Percentiles rank a stretch among this genome's conserved stretches.
phyloP scores from a whole-genome alignment of 2,329 filamentous ascomycete species.

The Fusarium sp. region DNA sequence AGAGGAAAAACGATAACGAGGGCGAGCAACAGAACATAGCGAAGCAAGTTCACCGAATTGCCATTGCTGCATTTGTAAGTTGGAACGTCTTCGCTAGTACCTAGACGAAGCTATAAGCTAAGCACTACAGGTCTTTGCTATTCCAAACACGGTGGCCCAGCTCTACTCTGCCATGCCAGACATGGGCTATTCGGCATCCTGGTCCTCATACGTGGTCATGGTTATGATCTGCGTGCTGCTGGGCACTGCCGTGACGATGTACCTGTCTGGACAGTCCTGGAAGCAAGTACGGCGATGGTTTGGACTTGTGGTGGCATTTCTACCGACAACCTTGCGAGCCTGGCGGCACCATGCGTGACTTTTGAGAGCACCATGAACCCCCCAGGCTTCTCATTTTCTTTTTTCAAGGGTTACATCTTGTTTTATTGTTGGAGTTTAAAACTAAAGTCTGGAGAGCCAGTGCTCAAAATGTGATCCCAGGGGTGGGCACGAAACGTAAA shows the following conservation, averaged over 20 bases:
- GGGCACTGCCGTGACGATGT: not conserved
- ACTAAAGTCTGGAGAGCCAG: too few relatives aligned
- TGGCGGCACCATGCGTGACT: too few relatives aligned
- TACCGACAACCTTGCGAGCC: not conserved
- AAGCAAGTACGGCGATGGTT: not conserved
- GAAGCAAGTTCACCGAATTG: not conserved
- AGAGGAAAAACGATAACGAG: not conserved
- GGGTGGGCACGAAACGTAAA: too few relatives aligned
- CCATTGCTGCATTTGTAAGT: not conserved
- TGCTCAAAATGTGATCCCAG: too few relatives aligned
- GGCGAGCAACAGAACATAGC: not conserved
- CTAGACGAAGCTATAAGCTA: not conserved
- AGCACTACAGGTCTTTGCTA: not conserved
- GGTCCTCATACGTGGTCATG: not conserved
- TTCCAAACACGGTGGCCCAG: not conserved
- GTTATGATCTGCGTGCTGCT: not conserved
- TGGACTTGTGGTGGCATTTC: not conserved
- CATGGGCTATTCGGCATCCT: not conserved
- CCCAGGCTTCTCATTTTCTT: too few relatives aligned
- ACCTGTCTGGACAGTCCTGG: not conserved
- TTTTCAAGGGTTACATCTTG: too few relatives aligned
- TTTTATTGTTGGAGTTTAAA: too few relatives aligned
- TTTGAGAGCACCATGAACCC: too few relatives aligned
- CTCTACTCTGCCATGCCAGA: slow-evolving; percentile 7
- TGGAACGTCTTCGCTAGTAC: fast-evolving